A percentile compares a stretch with the other conserved stretches of the same genome.
Evolutionary conservation across 2,329 filamentous ascomycete genomes (phyloP).

Genomic region (Fusarium nanum): DNA sequence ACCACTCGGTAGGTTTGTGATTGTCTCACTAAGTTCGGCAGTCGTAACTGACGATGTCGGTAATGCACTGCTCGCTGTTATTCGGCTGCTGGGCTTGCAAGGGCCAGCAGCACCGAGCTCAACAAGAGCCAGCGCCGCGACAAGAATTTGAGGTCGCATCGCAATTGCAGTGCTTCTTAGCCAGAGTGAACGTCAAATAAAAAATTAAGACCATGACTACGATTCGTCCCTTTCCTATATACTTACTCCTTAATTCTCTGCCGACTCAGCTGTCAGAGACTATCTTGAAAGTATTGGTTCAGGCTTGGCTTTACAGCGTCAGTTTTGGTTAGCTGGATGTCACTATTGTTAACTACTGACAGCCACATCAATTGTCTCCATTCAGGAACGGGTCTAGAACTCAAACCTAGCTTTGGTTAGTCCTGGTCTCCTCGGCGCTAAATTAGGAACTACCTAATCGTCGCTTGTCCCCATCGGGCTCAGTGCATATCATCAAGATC

Average conservation of each 20-base stretch:
- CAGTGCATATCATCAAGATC: no score
- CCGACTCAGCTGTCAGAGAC: neutral
- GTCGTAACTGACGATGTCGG: neutral
- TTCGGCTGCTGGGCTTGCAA: neutral
- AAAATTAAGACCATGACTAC: neutral
- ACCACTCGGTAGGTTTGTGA: neutral
- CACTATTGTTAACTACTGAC: constrained; percentile 10
- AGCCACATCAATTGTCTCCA: neutral
- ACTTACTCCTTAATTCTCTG: neutral
- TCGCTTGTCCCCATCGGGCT: no score
- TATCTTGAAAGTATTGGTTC: neutral
- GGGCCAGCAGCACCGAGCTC: neutral
- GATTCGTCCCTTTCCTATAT: neutral
- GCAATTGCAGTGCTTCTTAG: fast-evolving
- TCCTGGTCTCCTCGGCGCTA: neutral
- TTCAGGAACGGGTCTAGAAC: constrained; percentile 3
- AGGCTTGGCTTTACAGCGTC: neutral
- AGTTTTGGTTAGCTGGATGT: neutral
- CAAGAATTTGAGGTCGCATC: neutral
- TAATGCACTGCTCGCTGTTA: neutral
- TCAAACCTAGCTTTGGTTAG: neutral
- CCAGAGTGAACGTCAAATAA: fast-evolving
- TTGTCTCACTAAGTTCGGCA: neutral
- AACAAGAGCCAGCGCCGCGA: neutral
- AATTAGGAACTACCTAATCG: no score